Conservation (phyloP, 2,329 filamentous ascomycete genomes). For the Sclerotinia nivalis region DNA sequence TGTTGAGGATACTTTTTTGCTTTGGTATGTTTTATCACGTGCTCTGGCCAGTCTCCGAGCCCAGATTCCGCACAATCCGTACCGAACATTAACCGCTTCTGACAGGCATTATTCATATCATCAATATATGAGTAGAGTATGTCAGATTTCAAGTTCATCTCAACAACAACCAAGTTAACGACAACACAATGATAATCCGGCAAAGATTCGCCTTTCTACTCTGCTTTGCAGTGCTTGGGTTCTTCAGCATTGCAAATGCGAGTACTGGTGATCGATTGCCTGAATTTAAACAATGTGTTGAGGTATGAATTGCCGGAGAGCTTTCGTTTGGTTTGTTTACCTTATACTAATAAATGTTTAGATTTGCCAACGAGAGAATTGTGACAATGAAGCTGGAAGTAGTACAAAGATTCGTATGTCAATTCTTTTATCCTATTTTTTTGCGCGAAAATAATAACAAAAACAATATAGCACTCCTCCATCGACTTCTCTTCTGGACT, state of each 20-base stretch:
- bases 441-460: conserved; percentile 30
- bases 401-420: conserved; percentile 42
- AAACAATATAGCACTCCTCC: conserved; percentile 66
- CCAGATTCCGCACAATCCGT: neutral
- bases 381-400: conserved; percentile 59
- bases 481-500: conserved; percentile 85
- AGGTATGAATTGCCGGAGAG: conserved; percentile 52
- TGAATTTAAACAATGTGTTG: conserved; percentile 83
- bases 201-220: conserved; percentile 27
- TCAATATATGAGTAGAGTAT: neutral
- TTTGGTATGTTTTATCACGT: neutral
- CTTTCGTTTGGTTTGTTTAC: conserved; percentile 1
- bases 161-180: neutral
- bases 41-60: too few relatives aligned
- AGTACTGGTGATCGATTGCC: conserved; percentile 82
- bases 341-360: conserved; percentile 43
- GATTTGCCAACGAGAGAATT: conserved; percentile 82
- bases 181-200: conserved; percentile 35
- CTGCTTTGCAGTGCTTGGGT: conserved; percentile 26
- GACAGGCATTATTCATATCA: neutral
- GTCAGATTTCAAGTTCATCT: conserved; percentile 2
- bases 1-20: too few relatives aligned
- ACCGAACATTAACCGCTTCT: neutral
- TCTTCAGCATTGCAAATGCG: conserved; percentile 56
- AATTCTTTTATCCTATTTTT: conserved; percentile 11